Conservation (phyloP, 2,329 filamentous ascomycete genomes). For the Neofusicoccum parvum region DNA sequence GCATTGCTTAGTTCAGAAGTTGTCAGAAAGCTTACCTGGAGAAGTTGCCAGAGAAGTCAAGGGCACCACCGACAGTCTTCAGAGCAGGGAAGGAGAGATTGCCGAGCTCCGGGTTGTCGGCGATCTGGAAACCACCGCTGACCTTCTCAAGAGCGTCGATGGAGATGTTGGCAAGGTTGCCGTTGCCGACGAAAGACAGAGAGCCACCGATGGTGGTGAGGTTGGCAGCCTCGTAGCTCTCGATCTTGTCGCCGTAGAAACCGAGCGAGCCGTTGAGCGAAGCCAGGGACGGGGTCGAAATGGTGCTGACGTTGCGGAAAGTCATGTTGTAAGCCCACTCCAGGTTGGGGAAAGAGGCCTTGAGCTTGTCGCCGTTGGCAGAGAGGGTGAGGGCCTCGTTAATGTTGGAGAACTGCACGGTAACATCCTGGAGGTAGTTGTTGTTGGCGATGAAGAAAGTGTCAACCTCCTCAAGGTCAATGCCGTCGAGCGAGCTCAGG, state of each 20-base stretch:
- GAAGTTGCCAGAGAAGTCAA: conserved; percentile 86
- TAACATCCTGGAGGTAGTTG: conserved; percentile 72
- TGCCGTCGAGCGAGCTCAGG: conserved; percentile 75
- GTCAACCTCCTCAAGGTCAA: conserved; percentile 74
- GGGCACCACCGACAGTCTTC: conserved; percentile 70
- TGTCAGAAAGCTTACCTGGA: conserved; percentile 63
- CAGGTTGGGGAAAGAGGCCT: conserved; percentile 76
- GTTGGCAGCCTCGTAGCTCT: conserved; percentile 65
- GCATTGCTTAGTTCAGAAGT: conserved; percentile 12
- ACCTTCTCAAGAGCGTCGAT: conserved; percentile 69
- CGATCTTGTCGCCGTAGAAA: conserved; percentile 79
- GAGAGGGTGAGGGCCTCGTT: conserved; percentile 70
- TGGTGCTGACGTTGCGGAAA: conserved; percentile 75
- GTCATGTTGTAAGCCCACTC: conserved; percentile 77
- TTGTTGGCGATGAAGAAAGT: conserved; percentile 90
- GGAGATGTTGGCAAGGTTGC: conserved; percentile 69
- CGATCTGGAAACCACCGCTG: conserved; percentile 78
- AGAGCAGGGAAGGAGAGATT: conserved; percentile 72
- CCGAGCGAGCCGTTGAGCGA: conserved; percentile 77
- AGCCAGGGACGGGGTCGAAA: conserved; percentile 73
- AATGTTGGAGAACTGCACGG: conserved; percentile 77
- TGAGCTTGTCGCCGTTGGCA: conserved; percentile 75
- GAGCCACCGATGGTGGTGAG: conserved; percentile 66
- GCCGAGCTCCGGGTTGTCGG: conserved; percentile 81
- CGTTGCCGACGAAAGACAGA: conserved; percentile 60